Evolutionary conservation across 2,329 filamentous ascomycete genomes (phyloP), one percentile per base, ranked within the genome.

Genomic region (Diplodia seriata): DNA sequence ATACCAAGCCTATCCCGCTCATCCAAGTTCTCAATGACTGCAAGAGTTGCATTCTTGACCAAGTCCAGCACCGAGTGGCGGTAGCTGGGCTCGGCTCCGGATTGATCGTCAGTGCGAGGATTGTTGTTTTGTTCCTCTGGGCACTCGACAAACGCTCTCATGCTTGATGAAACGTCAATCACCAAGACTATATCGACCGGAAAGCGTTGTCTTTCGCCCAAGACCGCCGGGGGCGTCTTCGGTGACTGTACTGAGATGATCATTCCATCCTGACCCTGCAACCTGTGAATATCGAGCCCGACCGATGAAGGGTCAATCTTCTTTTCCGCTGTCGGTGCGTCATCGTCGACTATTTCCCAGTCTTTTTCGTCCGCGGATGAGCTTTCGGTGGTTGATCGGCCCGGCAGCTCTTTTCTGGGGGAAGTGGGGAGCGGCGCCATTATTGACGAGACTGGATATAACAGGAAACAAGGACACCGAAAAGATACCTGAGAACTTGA

Each of bases 181-280:
- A 86, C 86, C 2, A 89, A 80, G 2, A 88, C 86, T 38, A 89
- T 85, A 69, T 89, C 87, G 73, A 85, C 87, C 1, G 86, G 83
- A 0, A 84, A 79, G 66, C 75, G 76, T 6, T 68, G 65, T 26
- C 71, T 68, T n/a, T 69, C 61, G 3, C 33, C 68, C 33, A 56
- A 23, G 2, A 9, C 18, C 9, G 53, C 29, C 66, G 57, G 26
- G 20, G 83, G 83, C 7, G 73, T 66, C 3, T 51, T 74, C 0
- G 85, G 85, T 0, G 85, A 83, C 4, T 80, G 74, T 12, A 87
- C 75, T 56, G 80, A 83, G 70, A 86, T 73, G 3, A 87, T 64
- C 1, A 86, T 72, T 1, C 81, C 82, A 11, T 83, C 66, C 69
- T 65, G 63, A 56, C 72, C 69, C 29, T 49, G 47, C 29, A 68